Base-by-base conservation (phyloP, 805 yeast species). In the Teunomyces aglyptinius region DNA sequence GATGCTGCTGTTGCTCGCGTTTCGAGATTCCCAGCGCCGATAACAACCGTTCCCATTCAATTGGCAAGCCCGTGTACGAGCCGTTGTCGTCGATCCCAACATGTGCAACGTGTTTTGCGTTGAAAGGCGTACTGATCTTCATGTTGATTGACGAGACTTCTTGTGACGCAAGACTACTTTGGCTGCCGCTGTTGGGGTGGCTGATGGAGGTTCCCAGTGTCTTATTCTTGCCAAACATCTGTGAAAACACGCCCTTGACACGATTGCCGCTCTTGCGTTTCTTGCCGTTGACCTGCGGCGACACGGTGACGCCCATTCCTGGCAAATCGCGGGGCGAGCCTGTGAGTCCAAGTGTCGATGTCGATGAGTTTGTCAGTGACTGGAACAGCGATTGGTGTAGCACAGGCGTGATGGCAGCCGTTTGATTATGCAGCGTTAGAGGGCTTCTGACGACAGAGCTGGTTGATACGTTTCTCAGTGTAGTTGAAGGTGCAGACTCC, bases 71-170 rank as follows among this genome's bases (percentile, higher is more conserved):
- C 0, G 94, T 89, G 63, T 86, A 92, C 38, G 87, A 86, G 10
- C 97, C 97, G 16, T 89, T 80, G 51, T 78, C 80, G 64, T 92
- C 97, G 42, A 88, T 84, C 19, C 96, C 97, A 7, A 94, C 98
- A 59, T 94, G 98, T 13, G 94, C 89, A 29, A 89, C 85, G 60
- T 91, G 96, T 59, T 88, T 84, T 13, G 94, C 86, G 58, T 89
- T 89, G 64, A 85, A 89, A 0, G 99, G 99, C 0, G 89, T 84
- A n/a, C 96, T 87, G 43, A 92, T 94, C 54, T 82, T 82, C 71
- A 70, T 70, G 56, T 66, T 70, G 20, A 67, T 48, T 33, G 76
- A 56, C 6, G 63, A 52, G 11, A 42, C 45, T 12, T 48, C 50
- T 31, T 49, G 35, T 33, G 57, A 45, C 5, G 50, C 46, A 12